Conservation (phyloP, 331 rosid species). For the Malus hybrid region DNA sequence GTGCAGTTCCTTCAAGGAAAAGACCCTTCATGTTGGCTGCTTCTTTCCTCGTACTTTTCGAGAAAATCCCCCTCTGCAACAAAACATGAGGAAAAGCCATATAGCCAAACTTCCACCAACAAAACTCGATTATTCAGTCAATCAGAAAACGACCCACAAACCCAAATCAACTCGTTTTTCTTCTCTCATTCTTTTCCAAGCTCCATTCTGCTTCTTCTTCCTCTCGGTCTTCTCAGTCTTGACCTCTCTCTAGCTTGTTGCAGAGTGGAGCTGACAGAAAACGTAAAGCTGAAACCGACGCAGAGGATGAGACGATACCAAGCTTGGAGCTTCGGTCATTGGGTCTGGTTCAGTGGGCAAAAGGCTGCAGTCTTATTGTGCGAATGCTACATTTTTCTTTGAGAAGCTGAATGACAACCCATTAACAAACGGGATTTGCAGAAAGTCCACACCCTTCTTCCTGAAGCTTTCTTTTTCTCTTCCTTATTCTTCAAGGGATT, state of each 20-base stretch:
- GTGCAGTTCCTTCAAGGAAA: too few species aligned
- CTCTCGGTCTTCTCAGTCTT: slow-evolving; percentile 4
- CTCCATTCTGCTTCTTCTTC: not conserved
- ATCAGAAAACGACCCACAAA: not conserved
- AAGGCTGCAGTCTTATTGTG: slow-evolving; percentile 2
- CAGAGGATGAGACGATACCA: slow-evolving; percentile 14
- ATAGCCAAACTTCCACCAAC: slow-evolving; percentile 31
- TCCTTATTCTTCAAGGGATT: too few species aligned
- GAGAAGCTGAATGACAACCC: not conserved
- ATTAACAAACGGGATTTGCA: not conserved
- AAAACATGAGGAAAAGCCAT: slow-evolving; percentile 43
- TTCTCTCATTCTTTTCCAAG: not conserved
- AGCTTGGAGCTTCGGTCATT: slow-evolving; percentile 15
- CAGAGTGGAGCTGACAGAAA: slow-evolving; percentile 11
- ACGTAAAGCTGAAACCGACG: slow-evolving; percentile 5
- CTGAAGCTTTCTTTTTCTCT: not conserved
- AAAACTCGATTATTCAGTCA: slow-evolving; percentile 8
- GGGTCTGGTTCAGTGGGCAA: not conserved
- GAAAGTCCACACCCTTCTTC: slow-evolving; percentile 18
- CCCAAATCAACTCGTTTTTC: not conserved
- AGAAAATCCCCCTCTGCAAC: slow-evolving; percentile 34
- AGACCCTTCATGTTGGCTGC: too few species aligned
- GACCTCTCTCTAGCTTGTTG: slow-evolving; percentile 2
- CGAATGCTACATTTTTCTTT: slow-evolving; percentile 21
- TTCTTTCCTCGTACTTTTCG: too few species aligned